Evolutionary conservation across 2,329 filamentous ascomycete genomes (phyloP), one percentile per base, ranked within the genome.

Genomic region (Phialophora chinensis): DNA sequence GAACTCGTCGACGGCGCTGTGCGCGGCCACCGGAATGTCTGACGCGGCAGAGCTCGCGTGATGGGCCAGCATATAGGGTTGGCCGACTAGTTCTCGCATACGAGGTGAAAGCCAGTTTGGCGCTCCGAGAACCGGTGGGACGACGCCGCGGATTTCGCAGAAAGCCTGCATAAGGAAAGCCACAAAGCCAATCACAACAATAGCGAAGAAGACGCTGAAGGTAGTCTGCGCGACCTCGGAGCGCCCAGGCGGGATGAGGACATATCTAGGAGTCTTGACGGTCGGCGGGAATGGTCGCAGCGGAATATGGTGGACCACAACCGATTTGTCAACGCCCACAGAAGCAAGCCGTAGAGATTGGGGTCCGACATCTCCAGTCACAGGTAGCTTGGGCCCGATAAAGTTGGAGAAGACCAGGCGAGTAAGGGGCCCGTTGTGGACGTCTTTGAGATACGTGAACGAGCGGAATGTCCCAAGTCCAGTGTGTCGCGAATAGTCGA

Each of bases 291-390:
- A 65, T 7, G 81, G 79, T 4, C 79, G 76, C 5, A 97, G 84
- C 0, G 91, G 88, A 69, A 97, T 88, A 47, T 87, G 90, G 77
- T 96, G 91, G 29, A 96, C 88, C 33, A 90, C 87, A 49, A 93
- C 87, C 0, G 88, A 91, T 76, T 93, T 93, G 67, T 88, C 90
- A 72, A 96, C 88, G 57, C 90, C 92, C 49, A 92, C 90, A 55
- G 91, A 93, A 33, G 91, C 93, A 3, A 97, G 86, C 73, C 91
- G 91, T 72, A 96, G 81, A 73, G 87, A 87, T 72, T 88, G 85
- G 17, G 86, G 82, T 44, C 77, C 74, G 59, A 79, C 80, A 62
- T 80, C 76, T 72, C 81, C 75, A 2, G 79, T 80, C 68, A 84
- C 81, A n/a, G 85, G 77, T 59, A 80, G 74, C 3, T 73, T 64